Conservation (phyloP, 805 yeast species). For the Myxozyma neotropica region DNA sequence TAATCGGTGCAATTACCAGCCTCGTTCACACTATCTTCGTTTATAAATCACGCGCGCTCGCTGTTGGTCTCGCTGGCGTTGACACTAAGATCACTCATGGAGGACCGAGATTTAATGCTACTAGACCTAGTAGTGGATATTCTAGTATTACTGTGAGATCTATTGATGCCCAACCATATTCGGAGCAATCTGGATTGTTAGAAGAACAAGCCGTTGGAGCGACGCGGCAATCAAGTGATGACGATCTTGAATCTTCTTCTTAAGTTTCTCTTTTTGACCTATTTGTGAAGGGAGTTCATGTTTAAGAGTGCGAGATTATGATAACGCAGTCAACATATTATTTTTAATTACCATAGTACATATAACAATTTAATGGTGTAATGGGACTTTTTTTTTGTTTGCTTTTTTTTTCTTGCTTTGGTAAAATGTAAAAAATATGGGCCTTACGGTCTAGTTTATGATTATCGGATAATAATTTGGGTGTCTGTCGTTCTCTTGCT, state of each 20-base stretch:
- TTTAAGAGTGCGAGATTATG: no score
- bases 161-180: background rate
- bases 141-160: conserved; percentile 1
- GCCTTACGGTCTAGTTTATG: no score
- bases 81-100: background rate
- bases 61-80: background rate
- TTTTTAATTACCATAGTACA: no score
- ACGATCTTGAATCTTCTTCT: background rate
- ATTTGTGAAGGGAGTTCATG: no score
- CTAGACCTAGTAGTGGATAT: conserved; percentile 1
- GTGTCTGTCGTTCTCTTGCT: background rate
- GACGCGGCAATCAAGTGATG: background rate
- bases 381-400: background rate
- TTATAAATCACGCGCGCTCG: conserved; percentile 12
- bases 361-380: background rate
- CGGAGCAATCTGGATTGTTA: conserved; percentile 1
- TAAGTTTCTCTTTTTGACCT: background rate
- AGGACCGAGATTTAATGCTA: background rate
- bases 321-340: no score
- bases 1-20: conserved; percentile 2
- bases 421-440: background rate
- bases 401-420: background rate
- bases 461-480: background rate
- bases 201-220: conserved; percentile 1
- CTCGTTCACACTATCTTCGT: conserved; percentile 20